A percentile compares a stretch with the other conserved stretches of the same genome.
These are phyloP conservation scores for Astrothelium macrocarpum DNA, from an alignment of 495 filamentous ascomycete species.

Conservation along the genomic window DNA sequence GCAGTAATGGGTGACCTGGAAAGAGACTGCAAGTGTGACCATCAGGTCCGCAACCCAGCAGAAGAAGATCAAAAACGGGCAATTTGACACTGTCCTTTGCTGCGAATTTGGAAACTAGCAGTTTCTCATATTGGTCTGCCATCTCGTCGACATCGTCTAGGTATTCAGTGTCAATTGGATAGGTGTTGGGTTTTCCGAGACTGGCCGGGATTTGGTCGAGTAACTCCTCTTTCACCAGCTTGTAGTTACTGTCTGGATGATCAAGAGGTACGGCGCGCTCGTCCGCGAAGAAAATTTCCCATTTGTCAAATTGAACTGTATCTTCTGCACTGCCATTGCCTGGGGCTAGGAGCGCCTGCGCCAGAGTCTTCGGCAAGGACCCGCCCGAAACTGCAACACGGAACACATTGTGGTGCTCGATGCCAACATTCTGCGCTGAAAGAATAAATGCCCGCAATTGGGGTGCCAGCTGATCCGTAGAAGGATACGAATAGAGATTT, in stretches of 20 bases:
- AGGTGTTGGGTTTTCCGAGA: slow-evolving; percentile 56
- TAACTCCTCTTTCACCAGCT: slow-evolving; percentile 72
- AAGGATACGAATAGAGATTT: slow-evolving; percentile 74
- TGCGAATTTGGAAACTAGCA: slow-evolving; percentile 55
- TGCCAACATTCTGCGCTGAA: slow-evolving; percentile 62
- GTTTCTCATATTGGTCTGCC: slow-evolving; percentile 86
- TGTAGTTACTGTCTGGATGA: slow-evolving; percentile 90
- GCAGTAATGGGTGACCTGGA: slow-evolving; percentile 75
- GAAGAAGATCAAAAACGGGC: slow-evolving; percentile 85
- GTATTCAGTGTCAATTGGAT: slow-evolving; percentile 62
- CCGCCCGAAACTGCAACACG: slow-evolving; percentile 90
- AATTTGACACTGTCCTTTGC: slow-evolving; percentile 40
- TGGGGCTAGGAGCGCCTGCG: slow-evolving; percentile 61
- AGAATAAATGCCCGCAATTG: slow-evolving; percentile 74
- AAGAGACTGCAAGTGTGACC: slow-evolving; percentile 97
- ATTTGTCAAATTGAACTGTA: slow-evolving; percentile 65
- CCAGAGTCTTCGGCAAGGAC: slow-evolving; percentile 80
- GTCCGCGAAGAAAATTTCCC: slow-evolving; percentile 98
- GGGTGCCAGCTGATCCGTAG: slow-evolving; percentile 55
- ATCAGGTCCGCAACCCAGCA: slow-evolving; percentile 89
- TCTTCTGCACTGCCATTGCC: slow-evolving; percentile 50
- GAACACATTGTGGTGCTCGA: slow-evolving; percentile 73
- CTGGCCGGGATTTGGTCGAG: slow-evolving; percentile 72
- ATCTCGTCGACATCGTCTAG: slow-evolving; percentile 82
- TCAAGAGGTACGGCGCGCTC: slow-evolving; percentile 89